phyloP scores from a whole-genome alignment of 2,329 filamentous ascomycete genomes.

The Aspergillus sp. region DNA sequence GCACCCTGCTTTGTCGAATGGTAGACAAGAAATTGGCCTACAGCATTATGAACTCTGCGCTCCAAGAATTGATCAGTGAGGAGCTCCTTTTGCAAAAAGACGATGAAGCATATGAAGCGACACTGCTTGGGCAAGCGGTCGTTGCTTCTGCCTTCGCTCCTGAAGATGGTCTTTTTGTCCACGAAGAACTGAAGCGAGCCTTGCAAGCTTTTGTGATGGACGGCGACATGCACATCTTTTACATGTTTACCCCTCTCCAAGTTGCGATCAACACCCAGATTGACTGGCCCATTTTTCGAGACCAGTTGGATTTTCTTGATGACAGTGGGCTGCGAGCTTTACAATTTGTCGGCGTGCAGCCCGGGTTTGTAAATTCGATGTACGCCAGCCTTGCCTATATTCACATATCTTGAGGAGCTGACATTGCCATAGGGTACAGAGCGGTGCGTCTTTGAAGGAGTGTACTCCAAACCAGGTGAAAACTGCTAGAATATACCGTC shows the following conservation, averaged over 20 bases:
- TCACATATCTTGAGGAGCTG: neutral
- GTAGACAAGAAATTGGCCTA: constrained; percentile 52
- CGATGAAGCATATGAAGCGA: constrained; percentile 58
- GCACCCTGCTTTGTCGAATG: constrained; percentile 65
- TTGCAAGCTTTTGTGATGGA: constrained; percentile 75
- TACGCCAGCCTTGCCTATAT: constrained; percentile 34
- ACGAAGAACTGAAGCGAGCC: constrained; percentile 66
- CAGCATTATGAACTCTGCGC: constrained; percentile 57
- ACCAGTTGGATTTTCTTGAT: constrained; percentile 68
- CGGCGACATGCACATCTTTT: constrained; percentile 76
- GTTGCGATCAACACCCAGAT: constrained; percentile 48
- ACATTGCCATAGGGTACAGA: constrained; percentile 59
- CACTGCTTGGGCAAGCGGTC: constrained; percentile 67
- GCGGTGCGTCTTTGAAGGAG: constrained; percentile 61
- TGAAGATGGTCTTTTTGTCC: constrained; percentile 71
- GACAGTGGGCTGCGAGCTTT: constrained; percentile 71
- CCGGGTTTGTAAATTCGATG: constrained; percentile 66
- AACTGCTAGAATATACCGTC: constrained; percentile 63
- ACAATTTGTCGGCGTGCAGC: constrained; percentile 66
- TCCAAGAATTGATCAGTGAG: constrained; percentile 57
- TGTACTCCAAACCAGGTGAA: constrained; percentile 61
- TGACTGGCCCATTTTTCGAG: constrained; percentile 71
- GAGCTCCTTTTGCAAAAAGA: constrained; percentile 56
- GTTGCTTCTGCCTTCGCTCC: constrained; percentile 72
- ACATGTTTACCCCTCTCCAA: constrained; percentile 73